Percentiles rank a stretch among this genome's conserved stretches.
Conservation (phyloP, 306 rosid genomes). For the Mucuna pruriens region DNA sequence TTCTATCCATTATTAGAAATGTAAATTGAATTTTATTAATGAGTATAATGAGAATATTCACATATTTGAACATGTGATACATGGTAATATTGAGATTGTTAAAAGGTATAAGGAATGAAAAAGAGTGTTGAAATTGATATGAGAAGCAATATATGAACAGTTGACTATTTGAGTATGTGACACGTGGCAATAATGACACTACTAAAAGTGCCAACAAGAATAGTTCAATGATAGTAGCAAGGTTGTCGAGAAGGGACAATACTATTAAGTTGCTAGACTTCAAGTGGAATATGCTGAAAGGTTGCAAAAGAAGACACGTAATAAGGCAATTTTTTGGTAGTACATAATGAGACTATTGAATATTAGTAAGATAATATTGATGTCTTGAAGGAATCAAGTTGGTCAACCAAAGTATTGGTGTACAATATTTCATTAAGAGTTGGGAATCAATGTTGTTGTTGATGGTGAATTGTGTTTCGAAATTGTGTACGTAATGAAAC, state of each 20-base stretch:
- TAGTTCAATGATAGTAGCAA: neutral
- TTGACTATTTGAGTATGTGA: no score
- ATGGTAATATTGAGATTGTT: no score
- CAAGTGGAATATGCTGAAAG: neutral
- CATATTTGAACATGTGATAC: no score
- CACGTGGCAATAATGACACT: neutral
- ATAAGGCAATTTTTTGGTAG: neutral
- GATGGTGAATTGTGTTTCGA: no score
- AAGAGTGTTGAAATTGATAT: no score
- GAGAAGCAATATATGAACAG: no score
- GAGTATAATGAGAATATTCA: no score
- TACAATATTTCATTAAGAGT: neutral
- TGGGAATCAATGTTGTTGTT: no score
- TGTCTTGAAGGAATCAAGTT: neutral
- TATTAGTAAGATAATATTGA: neutral
- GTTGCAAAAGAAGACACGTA: neutral
- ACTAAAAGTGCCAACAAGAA: neutral
- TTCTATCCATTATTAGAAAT: no score
- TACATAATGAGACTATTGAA: neutral
- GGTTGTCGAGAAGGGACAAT: neutral
- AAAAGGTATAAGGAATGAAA: no score
- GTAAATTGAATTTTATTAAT: no score
- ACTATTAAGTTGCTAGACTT: neutral
- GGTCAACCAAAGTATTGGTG: neutral
- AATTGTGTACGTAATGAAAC: no score